phyloP scores from a whole-genome alignment of 2,329 filamentous ascomycete genomes.

The Fusarium sp. region DNA sequence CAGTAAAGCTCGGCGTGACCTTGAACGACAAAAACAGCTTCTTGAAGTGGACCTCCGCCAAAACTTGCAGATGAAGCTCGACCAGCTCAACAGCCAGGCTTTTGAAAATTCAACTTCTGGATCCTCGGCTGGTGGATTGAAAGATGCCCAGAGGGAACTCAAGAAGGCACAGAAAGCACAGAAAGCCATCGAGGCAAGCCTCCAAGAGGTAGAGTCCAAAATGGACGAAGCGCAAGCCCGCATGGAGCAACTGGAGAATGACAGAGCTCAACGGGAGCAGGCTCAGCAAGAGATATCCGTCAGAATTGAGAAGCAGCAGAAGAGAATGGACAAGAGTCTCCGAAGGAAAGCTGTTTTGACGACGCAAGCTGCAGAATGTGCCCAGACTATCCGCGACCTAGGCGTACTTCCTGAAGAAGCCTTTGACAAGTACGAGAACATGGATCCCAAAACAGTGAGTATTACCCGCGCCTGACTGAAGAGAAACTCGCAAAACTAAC shows the following conservation, averaged over 20 bases:
- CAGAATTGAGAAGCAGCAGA: conserved; percentile 87
- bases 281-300: conserved; percentile 82
- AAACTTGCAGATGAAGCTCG: conserved; percentile 87
- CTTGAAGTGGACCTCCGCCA: conserved; percentile 91
- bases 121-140: conserved; percentile 75
- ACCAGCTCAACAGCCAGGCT: conserved; percentile 85
- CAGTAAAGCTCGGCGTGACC: conserved; percentile 79
- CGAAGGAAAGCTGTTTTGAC: conserved; percentile 87
- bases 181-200: conserved; percentile 75
- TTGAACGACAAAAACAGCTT: conserved; percentile 85
- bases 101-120: conserved; percentile 75
- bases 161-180: conserved; percentile 81
- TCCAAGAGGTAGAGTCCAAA: conserved; percentile 81
- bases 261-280: conserved; percentile 76
- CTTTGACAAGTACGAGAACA: conserved; percentile 89
- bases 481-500: conserved; percentile 21
- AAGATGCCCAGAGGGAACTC: conserved; percentile 85
- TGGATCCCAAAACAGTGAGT: conserved; percentile 82
- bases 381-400: conserved; percentile 90
- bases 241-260: conserved; percentile 68
- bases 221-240: conserved; percentile 70
- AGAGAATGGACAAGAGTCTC: conserved; percentile 91
- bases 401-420: conserved; percentile 95
- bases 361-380: conserved; percentile 83
- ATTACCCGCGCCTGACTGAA: background rate